Base-by-base conservation (phyloP, 495 filamentous ascomycete genomes). In the Lasiosphaeria ovina region DNA sequence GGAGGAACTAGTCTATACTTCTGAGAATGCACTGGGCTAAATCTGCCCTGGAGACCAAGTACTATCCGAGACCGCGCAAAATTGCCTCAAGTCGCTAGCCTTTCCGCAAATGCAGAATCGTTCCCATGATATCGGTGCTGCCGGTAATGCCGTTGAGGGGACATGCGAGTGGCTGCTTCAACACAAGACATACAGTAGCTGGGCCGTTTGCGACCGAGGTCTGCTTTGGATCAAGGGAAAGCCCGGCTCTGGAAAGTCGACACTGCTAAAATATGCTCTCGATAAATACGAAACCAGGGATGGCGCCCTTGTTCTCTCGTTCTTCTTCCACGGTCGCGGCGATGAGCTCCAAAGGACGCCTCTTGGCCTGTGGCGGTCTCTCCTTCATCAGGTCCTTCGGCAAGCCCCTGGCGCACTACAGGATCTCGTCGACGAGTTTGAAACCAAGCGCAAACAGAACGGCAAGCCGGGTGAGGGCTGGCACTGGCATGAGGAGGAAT, bases 211-310 rank as follows among this genome's bases (percentile, higher is more conserved):
- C 33, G 53, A 60, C 3, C 66, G 62, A 44, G 71, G 72, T 8
- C 59, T 81, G 16, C 66, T 81, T 8, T 81, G 78, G 79, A 72
- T 81, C 35, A 74, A 75, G 52, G 79, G 17, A 82, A 79, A n/a
- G 59, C 77, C 79, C 4, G 77, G 77, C n/a, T 70, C 74, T 12
- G 79, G 79, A 0, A 81, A 82, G 66, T 79, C 77, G 1, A 81
- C 78, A 2, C 54, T 82, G 31, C 69, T 78, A 65, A 73, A 72
- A 54, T 68, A 66, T 52, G 69, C 63, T 33, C 48, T 68, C 63
- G 34, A 51, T 31, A 65, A 68, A 58, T 34, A 24, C 32, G 49
- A 12, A 32, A 24, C 6, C 35, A 35, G 45, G 34, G 42, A 58
- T 44, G 36, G 58, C 51, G 48, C 40, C 42, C 62, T 74, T 42